These are phyloP conservation scores for Macrophomina tecta DNA, from an alignment of 2,329 filamentous ascomycete species.

Conservation along the genomic window DNA sequence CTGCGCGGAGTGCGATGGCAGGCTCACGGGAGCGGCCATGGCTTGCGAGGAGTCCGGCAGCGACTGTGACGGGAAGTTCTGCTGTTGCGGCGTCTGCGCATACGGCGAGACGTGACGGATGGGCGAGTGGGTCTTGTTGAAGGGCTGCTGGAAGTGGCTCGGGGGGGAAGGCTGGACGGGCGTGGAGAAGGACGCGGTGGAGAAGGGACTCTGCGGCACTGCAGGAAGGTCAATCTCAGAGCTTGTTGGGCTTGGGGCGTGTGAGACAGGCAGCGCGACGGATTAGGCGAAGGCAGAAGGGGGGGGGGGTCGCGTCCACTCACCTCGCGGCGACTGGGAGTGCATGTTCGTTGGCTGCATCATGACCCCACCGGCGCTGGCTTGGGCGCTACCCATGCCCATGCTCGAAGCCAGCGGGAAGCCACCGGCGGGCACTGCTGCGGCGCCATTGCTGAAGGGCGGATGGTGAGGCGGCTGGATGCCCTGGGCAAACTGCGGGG, in stretches of 20 bases:
- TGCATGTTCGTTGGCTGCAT: constrained; percentile 44
- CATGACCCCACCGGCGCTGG: constrained; percentile 36
- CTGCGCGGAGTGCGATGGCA: constrained; percentile 46
- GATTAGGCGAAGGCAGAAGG: constrained; percentile 29
- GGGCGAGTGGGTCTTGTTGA: constrained; percentile 46
- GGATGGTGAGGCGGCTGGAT: constrained; percentile 38
- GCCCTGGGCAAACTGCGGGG: constrained; percentile 32
- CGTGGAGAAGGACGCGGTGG: constrained; percentile 42
- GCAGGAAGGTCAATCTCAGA: constrained; percentile 20
- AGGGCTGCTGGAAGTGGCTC: constrained; percentile 39
- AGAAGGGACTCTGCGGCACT: constrained; percentile 27
- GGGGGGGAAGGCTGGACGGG: constrained; percentile 44
- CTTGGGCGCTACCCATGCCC: constrained; percentile 32
- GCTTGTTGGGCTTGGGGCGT: constrained; percentile 22
- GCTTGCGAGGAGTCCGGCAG: constrained; percentile 36
- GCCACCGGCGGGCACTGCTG: constrained; percentile 20
- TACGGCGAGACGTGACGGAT: constrained; percentile 41
- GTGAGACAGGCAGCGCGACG: constrained; percentile 29
- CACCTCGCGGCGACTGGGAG: constrained; percentile 47
- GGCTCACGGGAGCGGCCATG: constrained; percentile 50
- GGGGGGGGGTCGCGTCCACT: constrained; percentile 35
- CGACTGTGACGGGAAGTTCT: constrained; percentile 32
- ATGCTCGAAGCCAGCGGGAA: constrained; percentile 34
- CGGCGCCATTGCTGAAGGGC: constrained; percentile 38
- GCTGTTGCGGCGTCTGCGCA: constrained; percentile 40